Conservation (phyloP, 352 stramenopile genomes). For the Phytopythium vexans region DNA sequence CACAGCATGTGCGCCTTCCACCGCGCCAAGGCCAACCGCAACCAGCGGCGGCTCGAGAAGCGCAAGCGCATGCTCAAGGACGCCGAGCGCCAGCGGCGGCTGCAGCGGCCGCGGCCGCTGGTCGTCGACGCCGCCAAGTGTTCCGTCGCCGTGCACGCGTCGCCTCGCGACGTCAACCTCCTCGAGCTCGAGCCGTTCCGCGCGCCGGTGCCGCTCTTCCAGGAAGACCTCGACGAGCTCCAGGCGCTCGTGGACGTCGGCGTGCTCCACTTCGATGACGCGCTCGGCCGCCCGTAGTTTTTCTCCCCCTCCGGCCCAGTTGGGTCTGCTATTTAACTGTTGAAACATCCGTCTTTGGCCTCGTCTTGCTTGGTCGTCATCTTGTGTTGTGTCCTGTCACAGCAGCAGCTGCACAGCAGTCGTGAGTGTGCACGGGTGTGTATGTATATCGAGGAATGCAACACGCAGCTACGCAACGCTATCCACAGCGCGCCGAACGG, state of each 20-base stretch:
- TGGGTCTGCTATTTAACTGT: conserved; percentile 4
- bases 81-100: conserved; percentile 6
- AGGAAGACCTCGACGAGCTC: conserved; percentile 38
- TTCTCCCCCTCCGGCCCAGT: neutral
- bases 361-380: too few relatives aligned
- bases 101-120: neutral
- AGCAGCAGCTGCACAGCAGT: too few relatives aligned
- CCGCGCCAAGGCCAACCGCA: conserved; percentile 51
- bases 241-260: conserved; percentile 25
- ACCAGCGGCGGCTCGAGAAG: conserved; percentile 49
- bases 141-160: conserved; percentile 4
- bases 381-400: too few relatives aligned
- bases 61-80: conserved; percentile 26
- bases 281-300: neutral
- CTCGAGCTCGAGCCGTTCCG: conserved; percentile 30
- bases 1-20: conserved; percentile 64
- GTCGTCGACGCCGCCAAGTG: neutral
- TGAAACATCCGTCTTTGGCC: neutral
- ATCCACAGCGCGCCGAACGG: neutral
- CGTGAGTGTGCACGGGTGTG: neutral
- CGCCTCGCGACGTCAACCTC: conserved; percentile 17
- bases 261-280: neutral
- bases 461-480: neutral
- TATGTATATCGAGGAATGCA: conserved; percentile 1
- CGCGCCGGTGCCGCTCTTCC: conserved; percentile 23